Evolutionary conservation across 768 basidiomycete genomes (phyloP), one percentile per base, ranked within the genome.

Genomic region (Polyporus arcularius): DNA sequence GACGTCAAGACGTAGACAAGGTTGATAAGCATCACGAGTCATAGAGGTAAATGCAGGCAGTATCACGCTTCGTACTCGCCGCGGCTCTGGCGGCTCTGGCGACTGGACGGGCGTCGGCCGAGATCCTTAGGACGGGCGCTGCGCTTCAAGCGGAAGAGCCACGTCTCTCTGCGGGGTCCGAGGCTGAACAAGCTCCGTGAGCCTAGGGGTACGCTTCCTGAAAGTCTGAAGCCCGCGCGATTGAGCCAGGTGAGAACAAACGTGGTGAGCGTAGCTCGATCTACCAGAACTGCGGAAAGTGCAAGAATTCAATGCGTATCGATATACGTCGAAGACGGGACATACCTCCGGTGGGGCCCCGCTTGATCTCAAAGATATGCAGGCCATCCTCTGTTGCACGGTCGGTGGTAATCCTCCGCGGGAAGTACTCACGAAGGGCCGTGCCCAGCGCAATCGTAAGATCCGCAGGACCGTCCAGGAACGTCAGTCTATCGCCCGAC

Each of bases 161-260:
- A 83, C 15, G 89, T 66, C 70, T 90, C 89, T 66, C 78, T 82
- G 58, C 80, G 78, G 15, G 72, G 67, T 15, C 76, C 72, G 28
- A 82, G 67, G 26, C 76, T 75, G 50, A 80, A 65, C 31, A 78
- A 62, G 4, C 76, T 75, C 11, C 67, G 58, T 5, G 73, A 67
- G 1, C 79, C 84, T 67, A 92, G 79, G 0, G 85, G 82, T n/a
- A 92, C 72, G 21, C 86, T 82, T 2, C 88, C 86, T 64, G 87
- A 84, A 14, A 92, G 80, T 50, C 80, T 79, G 71, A 82, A 92
- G 11, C 85, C 82, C 56, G 84, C 73, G 21, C 75, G 72, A 64
- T 74, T 78, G 63, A 91, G 78, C 61, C 83, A 81, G 64, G 85
- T 84, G 26, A 91, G 74, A 21, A 88, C 78, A 65, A 87, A 83